A percentile compares a stretch with the other conserved stretches of the same genome.
These are phyloP conservation scores for Prunus padus DNA, from an alignment of 306 rosid species.

Conservation along the genomic window DNA sequence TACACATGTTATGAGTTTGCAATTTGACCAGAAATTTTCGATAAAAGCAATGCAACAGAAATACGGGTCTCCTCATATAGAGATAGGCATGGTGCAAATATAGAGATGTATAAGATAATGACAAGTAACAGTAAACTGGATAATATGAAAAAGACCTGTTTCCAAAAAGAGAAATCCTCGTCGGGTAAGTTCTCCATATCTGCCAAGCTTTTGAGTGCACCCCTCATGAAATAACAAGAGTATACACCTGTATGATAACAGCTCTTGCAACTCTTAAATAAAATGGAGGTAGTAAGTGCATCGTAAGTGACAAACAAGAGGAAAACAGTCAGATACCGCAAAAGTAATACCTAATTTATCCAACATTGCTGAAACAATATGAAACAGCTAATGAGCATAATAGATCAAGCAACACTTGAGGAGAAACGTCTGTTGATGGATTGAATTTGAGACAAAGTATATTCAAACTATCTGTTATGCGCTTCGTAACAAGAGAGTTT, in stretches of 20 bases:
- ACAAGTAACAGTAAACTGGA: background rate
- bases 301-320: background rate
- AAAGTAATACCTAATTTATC: constrained; percentile 61
- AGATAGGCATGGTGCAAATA: too few species aligned
- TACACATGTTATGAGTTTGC: background rate
- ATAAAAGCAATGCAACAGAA: background rate
- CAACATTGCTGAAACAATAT: constrained; percentile 70
- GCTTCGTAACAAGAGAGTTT: constrained; percentile 66
- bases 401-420: constrained; percentile 62
- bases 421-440: constrained; percentile 46
- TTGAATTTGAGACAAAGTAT: too few species aligned
- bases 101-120: too few species aligned
- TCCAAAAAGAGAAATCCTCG: constrained; percentile 77
- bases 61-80: background rate
- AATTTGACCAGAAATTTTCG: background rate
- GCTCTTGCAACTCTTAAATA: background rate
- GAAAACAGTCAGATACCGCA: background rate
- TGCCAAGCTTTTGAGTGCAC: constrained; percentile 57
- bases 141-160: constrained; percentile 50
- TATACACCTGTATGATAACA: constrained; percentile 48
- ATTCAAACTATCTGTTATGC: constrained; percentile 66
- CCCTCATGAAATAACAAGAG: constrained; percentile 66
- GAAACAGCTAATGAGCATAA: constrained; percentile 57
- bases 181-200: constrained; percentile 74
- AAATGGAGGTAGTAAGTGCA: background rate